Evolutionary conservation across 2,329 filamentous ascomycete genomes (phyloP), one percentile per base, ranked within the genome.

Genomic region (Lecanoromycetidae sp.): DNA sequence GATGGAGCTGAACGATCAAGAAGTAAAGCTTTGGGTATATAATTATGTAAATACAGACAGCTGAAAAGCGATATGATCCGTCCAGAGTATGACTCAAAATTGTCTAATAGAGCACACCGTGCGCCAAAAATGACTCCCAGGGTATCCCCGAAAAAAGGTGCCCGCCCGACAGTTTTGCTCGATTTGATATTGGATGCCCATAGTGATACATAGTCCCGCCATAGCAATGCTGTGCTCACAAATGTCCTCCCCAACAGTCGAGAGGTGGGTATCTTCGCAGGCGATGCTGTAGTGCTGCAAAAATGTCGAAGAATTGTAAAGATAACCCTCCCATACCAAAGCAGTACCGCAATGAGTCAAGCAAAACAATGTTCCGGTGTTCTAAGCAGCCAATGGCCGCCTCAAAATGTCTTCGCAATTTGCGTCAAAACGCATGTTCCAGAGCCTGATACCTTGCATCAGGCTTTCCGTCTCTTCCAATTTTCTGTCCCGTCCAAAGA

Each of bases 371-470:
- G 13, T 4, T 7, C 4, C 36, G 5, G n/a, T 36, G 3, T 33
- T 36, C 37, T 47, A 47, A 30, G 38, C 22, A 10, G 37, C 44
- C 38, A 37, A 47, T 5, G 44, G 44, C 13, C 37, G 32, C 55
- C 29, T 39, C 25, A 47, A 71, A 57, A 96, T 90, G 23, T 90
- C 84, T 59, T 94, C 86, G 68, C 87, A 94, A 72, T 96, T 95
- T 64, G 85, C 86, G 60, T 95, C 87, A 65, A 95, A 98, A 38
- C 90, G 83, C 67, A 93, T 79, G 64, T 84, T 87, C 86, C 90
- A 98, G 29, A 88, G 73, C 41, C 85, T 78, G 60, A 94, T 81
- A 54, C 79, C 80, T 55, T 84, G 80, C 87, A 96, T 96, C 66
- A 95, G 79, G 66, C 84, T 85, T 71, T 95, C 87, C 2, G 90